Conservation (phyloP, 2,329 filamentous ascomycete genomes). For the Botrytis byssoidea region DNA sequence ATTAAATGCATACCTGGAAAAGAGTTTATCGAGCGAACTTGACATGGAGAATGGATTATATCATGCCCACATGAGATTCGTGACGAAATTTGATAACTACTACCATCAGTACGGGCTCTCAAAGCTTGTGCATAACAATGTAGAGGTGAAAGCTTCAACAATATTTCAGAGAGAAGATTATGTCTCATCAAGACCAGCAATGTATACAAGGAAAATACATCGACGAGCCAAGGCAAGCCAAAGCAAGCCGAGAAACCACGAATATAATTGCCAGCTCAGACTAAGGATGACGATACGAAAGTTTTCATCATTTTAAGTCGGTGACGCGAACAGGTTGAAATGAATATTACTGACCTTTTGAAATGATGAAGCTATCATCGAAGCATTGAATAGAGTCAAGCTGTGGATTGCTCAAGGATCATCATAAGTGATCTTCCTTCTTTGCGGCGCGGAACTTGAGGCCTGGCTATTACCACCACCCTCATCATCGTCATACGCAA, state of each 20-base stretch:
- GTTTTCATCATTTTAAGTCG: slow-evolving; percentile 71
- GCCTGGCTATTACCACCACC: slow-evolving; percentile 31
- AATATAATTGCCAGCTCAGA: slow-evolving; percentile 56
- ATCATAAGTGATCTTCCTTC: slow-evolving; percentile 48
- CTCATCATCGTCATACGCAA: slow-evolving; percentile 56
- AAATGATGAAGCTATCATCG: neutral
- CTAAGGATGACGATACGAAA: slow-evolving; percentile 96
- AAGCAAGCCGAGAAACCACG: slow-evolving; percentile 38
- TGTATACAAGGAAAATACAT: slow-evolving; percentile 33
- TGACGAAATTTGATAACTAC: neutral
- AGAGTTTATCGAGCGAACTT: neutral
- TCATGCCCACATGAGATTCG: neutral
- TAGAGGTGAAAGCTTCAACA: neutral
- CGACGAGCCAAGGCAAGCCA: slow-evolving; percentile 33
- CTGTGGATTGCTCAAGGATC: slow-evolving; percentile 42
- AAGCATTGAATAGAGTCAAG: neutral
- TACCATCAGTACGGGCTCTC: neutral
- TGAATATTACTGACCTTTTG: slow-evolving; percentile 20
- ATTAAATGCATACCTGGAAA: slow-evolving; percentile 1
- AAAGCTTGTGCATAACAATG: neutral
- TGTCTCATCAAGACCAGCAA: slow-evolving; percentile 47
- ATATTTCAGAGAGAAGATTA: slow-evolving; percentile 54
- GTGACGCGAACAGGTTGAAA: slow-evolving; percentile 9
- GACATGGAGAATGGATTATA: neutral
- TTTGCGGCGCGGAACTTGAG: slow-evolving; percentile 40